A percentile compares a stretch with the other conserved stretches of the same genome.
Conservation (phyloP, 441 rosid species). For the Eutrema salsugineum region DNA sequence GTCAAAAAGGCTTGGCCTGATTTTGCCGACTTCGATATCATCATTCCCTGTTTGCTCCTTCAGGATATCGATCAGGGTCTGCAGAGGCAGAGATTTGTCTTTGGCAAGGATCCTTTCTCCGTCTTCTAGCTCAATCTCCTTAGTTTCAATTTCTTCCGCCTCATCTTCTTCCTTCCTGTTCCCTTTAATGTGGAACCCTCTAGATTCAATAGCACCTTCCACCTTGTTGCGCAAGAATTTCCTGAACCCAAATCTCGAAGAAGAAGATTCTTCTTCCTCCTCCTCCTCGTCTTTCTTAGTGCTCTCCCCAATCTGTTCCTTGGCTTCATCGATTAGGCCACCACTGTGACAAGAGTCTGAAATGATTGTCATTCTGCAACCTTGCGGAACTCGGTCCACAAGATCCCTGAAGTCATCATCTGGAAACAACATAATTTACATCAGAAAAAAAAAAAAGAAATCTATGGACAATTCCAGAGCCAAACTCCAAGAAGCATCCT, state of each 20-base stretch:
- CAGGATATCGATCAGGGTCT: slow-evolving; percentile 75
- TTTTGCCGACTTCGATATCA: slow-evolving; percentile 84
- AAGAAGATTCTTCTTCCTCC: slow-evolving; percentile 28
- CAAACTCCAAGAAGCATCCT: background rate
- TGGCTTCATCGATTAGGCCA: slow-evolving; percentile 81
- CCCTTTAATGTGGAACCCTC: slow-evolving; percentile 69
- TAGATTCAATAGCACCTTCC: slow-evolving; percentile 54
- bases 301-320: slow-evolving; percentile 96
- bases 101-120: slow-evolving; percentile 57
- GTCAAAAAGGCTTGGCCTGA: slow-evolving; percentile 82
- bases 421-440: slow-evolving; percentile 10
- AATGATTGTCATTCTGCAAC: slow-evolving; percentile 67
- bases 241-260: slow-evolving; percentile 50
- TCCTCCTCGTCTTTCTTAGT: slow-evolving; percentile 37
- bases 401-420: slow-evolving; percentile 93
- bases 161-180: slow-evolving; percentile 32
- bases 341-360: slow-evolving; percentile 96
- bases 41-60: slow-evolving; percentile 91
- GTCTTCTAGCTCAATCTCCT: slow-evolving; percentile 37
- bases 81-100: slow-evolving; percentile 70
- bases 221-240: slow-evolving; percentile 52
- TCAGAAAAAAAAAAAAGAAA: background rate
- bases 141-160: slow-evolving; percentile 29
- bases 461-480: background rate
- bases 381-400: slow-evolving; percentile 67